Conservation (phyloP, 1,139 yeast species). For the Insectozyma bohioensis region DNA sequence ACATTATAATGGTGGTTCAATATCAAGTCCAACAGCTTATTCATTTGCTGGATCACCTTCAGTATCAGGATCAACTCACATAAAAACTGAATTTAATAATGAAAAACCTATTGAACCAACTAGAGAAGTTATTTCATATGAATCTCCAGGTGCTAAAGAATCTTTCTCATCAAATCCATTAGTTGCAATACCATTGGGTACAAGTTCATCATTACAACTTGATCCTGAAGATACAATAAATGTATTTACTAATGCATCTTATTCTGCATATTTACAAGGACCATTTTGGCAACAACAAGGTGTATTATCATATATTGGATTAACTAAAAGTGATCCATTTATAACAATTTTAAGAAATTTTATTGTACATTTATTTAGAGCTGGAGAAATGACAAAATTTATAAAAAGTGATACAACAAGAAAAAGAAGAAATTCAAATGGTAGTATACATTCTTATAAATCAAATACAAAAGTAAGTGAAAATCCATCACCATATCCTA, state of each 20-base stretch:
- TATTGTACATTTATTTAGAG: conserved; percentile 32
- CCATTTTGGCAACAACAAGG: conserved; percentile 44
- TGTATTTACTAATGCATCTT: conserved; percentile 37
- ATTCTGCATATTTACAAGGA: conserved; percentile 39
- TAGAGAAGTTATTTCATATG: background rate
- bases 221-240: conserved; percentile 37
- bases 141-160: conserved; percentile 14
- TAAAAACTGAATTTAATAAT: background rate
- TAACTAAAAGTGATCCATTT: conserved; percentile 44
- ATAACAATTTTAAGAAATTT: conserved; percentile 39
- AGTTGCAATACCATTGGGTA: conserved; percentile 38
- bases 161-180: conserved; percentile 15
- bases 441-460: conserved; percentile 4
- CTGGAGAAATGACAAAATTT: conserved; percentile 39
- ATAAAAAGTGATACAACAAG: conserved; percentile 21
- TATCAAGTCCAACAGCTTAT: conserved; percentile 4
- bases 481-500: conserved; percentile 4
- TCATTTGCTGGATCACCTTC: conserved; percentile 3
- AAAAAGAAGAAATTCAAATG: conserved; percentile 15
- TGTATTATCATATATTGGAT: conserved; percentile 41
- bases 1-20: conserved; percentile 2
- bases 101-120: background rate
- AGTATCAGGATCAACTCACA: background rate
- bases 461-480: background rate
- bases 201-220: conserved; percentile 36